Percentiles rank a stretch among this genome's conserved stretches.
phyloP scores from a whole-genome alignment of 257 asterid genomes.

The Leonotis leonurus region DNA sequence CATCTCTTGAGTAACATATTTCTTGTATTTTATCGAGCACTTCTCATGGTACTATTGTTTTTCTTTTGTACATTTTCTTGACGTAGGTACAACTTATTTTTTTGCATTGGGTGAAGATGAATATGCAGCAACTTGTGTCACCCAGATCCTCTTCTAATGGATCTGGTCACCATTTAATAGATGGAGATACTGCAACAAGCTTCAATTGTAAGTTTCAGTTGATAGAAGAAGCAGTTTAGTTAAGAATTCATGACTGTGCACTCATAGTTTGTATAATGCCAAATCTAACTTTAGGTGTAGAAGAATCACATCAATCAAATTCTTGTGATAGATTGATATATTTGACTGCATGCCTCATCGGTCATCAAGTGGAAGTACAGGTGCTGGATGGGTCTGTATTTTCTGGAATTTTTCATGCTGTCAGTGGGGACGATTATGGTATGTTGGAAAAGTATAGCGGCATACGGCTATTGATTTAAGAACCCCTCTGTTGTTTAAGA shows the following conservation, averaged over 20 bases:
- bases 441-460: conserved; percentile 12
- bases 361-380: conserved; percentile 94
- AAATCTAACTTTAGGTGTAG: conserved; percentile 45
- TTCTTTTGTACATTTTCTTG: too few relatives aligned
- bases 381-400: conserved; percentile 73
- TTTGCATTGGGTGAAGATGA: conserved; percentile 49
- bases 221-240: conserved; percentile 41
- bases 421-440: conserved; percentile 85
- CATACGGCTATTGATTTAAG: background rate
- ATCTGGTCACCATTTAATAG: conserved; percentile 54
- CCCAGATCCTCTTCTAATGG: conserved; percentile 64
- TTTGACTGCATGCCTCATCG: conserved; percentile 69
- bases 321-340: conserved; percentile 66
- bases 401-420: conserved; percentile 82
- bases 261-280: conserved; percentile 6
- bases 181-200: conserved; percentile 40
- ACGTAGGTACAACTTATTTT: too few relatives aligned
- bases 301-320: conserved; percentile 42
- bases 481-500: background rate
- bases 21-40: too few relatives aligned
- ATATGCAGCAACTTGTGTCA: conserved; percentile 58
- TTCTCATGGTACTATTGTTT: too few relatives aligned
- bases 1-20: too few relatives aligned
- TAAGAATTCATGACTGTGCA: conserved; percentile 23
- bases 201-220: conserved; percentile 48